Percentiles rank a stretch among this genome's conserved stretches.
These are phyloP conservation scores for Tricholoma terreum DNA, from an alignment of 768 basidiomycete genomes.

Conservation along the genomic window DNA sequence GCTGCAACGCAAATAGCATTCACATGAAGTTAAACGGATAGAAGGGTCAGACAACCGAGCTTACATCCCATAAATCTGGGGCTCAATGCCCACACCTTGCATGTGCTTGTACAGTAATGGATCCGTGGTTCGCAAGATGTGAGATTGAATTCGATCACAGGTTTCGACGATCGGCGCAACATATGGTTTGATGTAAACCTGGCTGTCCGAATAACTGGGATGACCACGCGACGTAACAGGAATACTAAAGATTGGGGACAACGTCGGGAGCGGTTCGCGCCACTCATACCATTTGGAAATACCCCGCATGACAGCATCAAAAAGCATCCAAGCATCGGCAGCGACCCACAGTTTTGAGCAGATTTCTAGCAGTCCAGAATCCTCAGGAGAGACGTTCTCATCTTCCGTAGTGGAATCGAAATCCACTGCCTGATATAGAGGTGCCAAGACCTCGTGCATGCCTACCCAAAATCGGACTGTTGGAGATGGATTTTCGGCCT, in stretches of 20 bases:
- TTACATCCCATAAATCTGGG: constrained; percentile 95
- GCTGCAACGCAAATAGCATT: constrained; percentile 33
- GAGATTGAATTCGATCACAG: constrained; percentile 77
- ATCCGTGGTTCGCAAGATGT: constrained; percentile 72
- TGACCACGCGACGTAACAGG: constrained; percentile 43
- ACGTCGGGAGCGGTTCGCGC: constrained; percentile 41
- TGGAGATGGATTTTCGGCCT: not conserved
- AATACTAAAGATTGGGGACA: constrained; percentile 13
- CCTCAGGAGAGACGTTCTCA: constrained; percentile 20
- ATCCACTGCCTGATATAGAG: constrained; percentile 79
- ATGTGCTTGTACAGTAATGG: constrained; percentile 73
- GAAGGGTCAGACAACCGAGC: constrained; percentile 23
- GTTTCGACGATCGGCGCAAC: constrained; percentile 82
- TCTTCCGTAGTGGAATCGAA: constrained; percentile 64
- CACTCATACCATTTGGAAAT: constrained; percentile 80
- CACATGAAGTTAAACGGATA: constrained; percentile 4
- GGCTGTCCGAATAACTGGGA: constrained; percentile 43
- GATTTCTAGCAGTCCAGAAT: constrained; percentile 48
- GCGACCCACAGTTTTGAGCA: constrained; percentile 70
- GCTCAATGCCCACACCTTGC: constrained; percentile 82
- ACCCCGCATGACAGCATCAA: constrained; percentile 73
- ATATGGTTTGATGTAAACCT: constrained; percentile 57
- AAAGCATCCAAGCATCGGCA: constrained; percentile 87
- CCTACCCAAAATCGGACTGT: constrained; percentile 38
- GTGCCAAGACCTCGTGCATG: constrained; percentile 96